Evolutionary conservation across 306 rosid species (phyloP).

Genomic region (Sicyos baderoa): DNA sequence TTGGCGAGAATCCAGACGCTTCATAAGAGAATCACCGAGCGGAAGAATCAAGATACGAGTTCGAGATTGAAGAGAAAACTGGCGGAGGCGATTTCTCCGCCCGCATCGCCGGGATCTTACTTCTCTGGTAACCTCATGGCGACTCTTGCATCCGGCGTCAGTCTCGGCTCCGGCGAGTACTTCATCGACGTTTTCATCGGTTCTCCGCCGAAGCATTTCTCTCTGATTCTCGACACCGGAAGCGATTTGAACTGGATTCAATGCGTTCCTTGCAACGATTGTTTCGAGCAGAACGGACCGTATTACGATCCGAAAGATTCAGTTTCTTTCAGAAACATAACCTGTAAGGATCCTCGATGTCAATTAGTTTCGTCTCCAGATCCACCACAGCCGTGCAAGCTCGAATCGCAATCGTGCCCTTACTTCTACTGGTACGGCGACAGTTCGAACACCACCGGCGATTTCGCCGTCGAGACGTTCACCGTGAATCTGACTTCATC

Average conservation of each 20-base stretch:
- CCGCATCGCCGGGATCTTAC: conserved; percentile 40
- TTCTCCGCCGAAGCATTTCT: conserved; percentile 83
- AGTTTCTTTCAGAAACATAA: conserved; percentile 53
- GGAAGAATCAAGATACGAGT: conserved; percentile 70
- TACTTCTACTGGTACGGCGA: conserved; percentile 97
- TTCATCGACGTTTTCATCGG: conserved; percentile 95
- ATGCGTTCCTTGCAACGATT: conserved; percentile 78
- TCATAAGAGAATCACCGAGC: conserved; percentile 50
- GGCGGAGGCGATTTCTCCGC: conserved; percentile 25
- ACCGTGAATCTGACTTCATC: conserved; percentile 68
- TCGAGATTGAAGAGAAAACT: conserved; percentile 46
- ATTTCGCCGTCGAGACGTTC: conserved; percentile 68
- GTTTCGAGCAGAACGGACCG: conserved; percentile 85
- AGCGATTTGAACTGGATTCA: conserved; percentile 99
- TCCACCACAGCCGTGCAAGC: conserved; percentile 70
- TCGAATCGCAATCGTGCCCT: conserved; percentile 65
- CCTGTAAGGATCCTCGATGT: conserved; percentile 60
- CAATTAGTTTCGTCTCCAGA: conserved; percentile 77
- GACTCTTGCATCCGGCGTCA: conserved; percentile 87
- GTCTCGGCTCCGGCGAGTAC: conserved; percentile 91
- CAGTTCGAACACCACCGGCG: conserved; percentile 90
- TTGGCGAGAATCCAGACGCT: conserved; percentile 71
- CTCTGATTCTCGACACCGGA: conserved; percentile 87
- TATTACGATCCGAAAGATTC: conserved; percentile 76
- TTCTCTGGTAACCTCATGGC: conserved; percentile 55